Evolutionary conservation across 2,329 filamentous ascomycete species (phyloP).

Genomic region (Botrytis hyacinthi): DNA sequence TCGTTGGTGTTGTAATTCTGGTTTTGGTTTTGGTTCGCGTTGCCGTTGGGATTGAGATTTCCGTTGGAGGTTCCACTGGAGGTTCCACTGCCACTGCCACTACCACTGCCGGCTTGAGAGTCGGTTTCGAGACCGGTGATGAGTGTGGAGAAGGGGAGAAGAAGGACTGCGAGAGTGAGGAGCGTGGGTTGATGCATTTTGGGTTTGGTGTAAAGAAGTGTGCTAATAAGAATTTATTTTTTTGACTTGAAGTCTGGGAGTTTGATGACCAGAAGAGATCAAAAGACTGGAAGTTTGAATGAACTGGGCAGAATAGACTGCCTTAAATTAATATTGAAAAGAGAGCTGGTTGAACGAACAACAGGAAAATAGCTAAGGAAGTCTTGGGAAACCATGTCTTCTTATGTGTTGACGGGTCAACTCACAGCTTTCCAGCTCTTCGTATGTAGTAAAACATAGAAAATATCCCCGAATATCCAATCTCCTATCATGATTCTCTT

Average conservation of each 20-base stretch:
- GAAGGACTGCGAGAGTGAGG: not conserved
- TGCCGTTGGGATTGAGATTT: not conserved
- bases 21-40: not conserved
- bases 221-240: not conserved
- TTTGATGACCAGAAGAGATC: not conserved
- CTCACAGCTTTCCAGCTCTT: not conserved
- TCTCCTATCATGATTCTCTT: not conserved
- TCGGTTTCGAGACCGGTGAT: not conserved
- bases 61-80: not conserved
- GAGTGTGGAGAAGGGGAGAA: not conserved
- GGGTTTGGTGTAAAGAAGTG: not conserved
- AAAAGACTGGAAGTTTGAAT: not conserved
- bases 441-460: not conserved
- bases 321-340: not conserved
- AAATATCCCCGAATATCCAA: not conserved
- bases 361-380: not conserved
- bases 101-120: not conserved
- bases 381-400: not conserved
- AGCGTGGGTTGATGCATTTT: not conserved
- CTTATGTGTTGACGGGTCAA: not conserved
- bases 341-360: not conserved
- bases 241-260: not conserved
- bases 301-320: not conserved
- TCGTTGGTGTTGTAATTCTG: slow-evolving; percentile 1
- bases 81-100: not conserved